Evolutionary conservation across 805 yeast species (phyloP), one percentile per base, ranked within the genome.

Genomic region (Yarrowia sp.): DNA sequence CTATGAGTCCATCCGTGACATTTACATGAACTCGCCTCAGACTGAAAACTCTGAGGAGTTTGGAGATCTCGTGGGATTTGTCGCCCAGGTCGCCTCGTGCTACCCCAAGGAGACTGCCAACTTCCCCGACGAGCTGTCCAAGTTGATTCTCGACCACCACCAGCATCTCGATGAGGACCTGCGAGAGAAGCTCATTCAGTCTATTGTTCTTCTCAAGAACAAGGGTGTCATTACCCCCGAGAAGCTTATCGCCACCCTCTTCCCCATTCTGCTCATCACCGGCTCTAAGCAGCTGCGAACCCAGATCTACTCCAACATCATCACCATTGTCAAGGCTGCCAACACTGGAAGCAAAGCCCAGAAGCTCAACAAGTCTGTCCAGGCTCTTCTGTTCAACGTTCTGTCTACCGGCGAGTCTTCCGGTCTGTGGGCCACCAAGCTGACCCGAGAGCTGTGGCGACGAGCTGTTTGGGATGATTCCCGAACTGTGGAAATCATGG

Each of bases 401-500:
- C 79, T 95, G 50, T 97, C 91, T 69, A 86, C 89, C 74, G 85
- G 89, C 66, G 89, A 86, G 69, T 83, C 90, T 44, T 90, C 88
- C 71, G 97, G 97, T 41, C 78, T 95, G 28, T 95, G 98, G 98
- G 98, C 98, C 8, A 90, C 98, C 2, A 92, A 91, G 72, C 79
- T 95, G 65, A 92, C 98, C 5, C 84, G 98, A 74, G 98, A 95
- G 75, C 79, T 95, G 61, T 95, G 99, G 99, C 84, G 97, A 79
- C 84, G 98, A 74, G 96, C 96, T 73, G 89, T 95, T 66, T 95
- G 99, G 99, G 98, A 92, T 75, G 99, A 95, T 75, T 84, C 96
- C 0, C 82, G 98, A 71, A 88, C 98, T 0, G 96, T 95, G n/a
- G 99, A 95, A 76, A 86, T 95, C 72, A 92, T 95, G 98, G 88